Base-by-base conservation (phyloP, 2,329 filamentous ascomycete genomes). In the Exophiala lecanii-corni region DNA sequence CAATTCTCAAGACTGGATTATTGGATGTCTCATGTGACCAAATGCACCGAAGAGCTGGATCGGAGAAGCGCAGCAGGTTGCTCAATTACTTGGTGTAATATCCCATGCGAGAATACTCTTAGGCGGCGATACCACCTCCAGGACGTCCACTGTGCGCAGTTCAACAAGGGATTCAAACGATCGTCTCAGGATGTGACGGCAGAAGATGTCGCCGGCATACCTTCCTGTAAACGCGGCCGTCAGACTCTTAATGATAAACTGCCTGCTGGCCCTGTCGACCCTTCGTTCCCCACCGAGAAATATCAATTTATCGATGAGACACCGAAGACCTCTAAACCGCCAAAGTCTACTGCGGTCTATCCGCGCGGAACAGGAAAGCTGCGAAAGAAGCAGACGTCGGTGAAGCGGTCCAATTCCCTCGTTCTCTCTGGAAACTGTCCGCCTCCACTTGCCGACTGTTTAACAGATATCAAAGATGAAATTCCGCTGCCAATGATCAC, bases 1-100 rank as follows among this genome's bases (percentile, higher is more conserved):
- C 32, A 46, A 28, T 46, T 46, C 18, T 5, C 6, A 36, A 36
- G 34, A 36, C 34, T 36, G 18, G 34, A 36, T 36, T 36, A 36
- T 36, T 36, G 18, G 34, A 36, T 36, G 18, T 36, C 34, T 36
- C 18, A 36, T 36, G 18, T 36, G 18, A 36, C 34, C 18, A 36
- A 36, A 21, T 36, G 18, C 34, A 36, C 34, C 34, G 34, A 36
- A 36, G 34, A 36, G 34, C 34, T 36, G 18, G 34, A 36, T 36
- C 34, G 34, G 34, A 13, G 18, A 36, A 21, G 34, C 13, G 34
- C 15, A 21, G 15, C 15, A 21, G 34, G 15, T 36, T 21, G 34
- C 34, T 36, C 34, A 36, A 36, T 36, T 36, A 15, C 34, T 36
- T 36, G 18, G 34, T 36, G 34, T 36, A 13, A 36, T 21, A 36